A percentile compares a stretch with the other conserved stretches of the same genome.
Evolutionary conservation across 2,329 filamentous ascomycete genomes (phyloP).

Genomic region (Hirsutella thompsonii): DNA sequence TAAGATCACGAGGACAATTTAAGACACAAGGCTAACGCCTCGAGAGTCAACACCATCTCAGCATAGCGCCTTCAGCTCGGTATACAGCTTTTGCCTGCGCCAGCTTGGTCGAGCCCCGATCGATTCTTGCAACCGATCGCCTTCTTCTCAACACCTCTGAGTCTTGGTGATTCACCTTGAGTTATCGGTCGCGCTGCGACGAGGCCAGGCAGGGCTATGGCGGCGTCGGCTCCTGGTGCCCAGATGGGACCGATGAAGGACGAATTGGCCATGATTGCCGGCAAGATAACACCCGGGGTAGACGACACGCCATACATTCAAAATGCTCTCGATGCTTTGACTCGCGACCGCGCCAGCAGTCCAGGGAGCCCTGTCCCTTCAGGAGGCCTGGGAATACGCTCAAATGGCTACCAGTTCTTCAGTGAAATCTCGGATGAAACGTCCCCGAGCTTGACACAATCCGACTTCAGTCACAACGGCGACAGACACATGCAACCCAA

Average conservation of each 20-base stretch:
- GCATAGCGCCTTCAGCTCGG: not conserved
- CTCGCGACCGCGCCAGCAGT: slow-evolving; percentile 53
- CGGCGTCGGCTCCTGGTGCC: slow-evolving; percentile 18
- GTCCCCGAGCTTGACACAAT: not conserved
- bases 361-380: slow-evolving; percentile 38
- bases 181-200: too few species aligned
- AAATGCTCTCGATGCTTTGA: slow-evolving; percentile 81
- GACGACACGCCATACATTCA: slow-evolving; percentile 83
- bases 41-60: not conserved
- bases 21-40: too few species aligned
- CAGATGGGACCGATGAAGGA: slow-evolving; percentile 33
- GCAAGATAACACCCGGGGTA: slow-evolving; percentile 57
- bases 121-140: too few species aligned
- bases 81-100: not conserved
- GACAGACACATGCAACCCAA: not conserved
- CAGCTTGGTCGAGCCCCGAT: too few species aligned
- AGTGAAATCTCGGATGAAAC: slow-evolving; percentile 8
- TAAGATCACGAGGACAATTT: too few species aligned
- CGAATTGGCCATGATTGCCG: slow-evolving; percentile 34
- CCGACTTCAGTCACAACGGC: not conserved
- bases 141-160: too few species aligned
- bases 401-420: slow-evolving; percentile 15
- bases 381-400: slow-evolving; percentile 18
- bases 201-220: slow-evolving; percentile 15
- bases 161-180: too few species aligned